Conservation (phyloP, 495 filamentous ascomycete species). For the Gamarada debralockiae region DNA sequence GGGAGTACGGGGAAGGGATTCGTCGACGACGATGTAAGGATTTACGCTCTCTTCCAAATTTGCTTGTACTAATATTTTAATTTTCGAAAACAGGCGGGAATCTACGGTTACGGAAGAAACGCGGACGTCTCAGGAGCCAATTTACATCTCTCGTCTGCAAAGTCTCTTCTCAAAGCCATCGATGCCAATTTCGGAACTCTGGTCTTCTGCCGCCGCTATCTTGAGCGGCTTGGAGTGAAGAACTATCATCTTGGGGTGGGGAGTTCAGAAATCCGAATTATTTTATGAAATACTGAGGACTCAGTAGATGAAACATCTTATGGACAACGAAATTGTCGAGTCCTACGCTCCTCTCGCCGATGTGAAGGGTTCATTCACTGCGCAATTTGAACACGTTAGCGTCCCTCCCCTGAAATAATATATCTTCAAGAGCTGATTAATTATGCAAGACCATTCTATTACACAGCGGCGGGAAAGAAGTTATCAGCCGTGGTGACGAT, state of each 20-base stretch:
- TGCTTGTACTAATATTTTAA: not conserved
- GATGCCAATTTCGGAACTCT: slow-evolving; percentile 88
- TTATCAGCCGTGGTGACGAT: slow-evolving; percentile 87
- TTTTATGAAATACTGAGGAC: not conserved
- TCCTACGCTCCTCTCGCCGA: slow-evolving; percentile 85
- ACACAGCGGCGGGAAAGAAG: slow-evolving; percentile 82
- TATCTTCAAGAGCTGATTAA: not conserved
- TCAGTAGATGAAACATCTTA: slow-evolving; percentile 71
- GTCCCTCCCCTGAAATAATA: slow-evolving; percentile 10
- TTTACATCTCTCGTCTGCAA: slow-evolving; percentile 69
- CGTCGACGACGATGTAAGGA: slow-evolving; percentile 65
- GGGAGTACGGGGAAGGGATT: slow-evolving; percentile 85
- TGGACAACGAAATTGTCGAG: slow-evolving; percentile 80
- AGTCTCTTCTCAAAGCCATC: slow-evolving; percentile 79
- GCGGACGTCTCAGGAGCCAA: slow-evolving; percentile 60
- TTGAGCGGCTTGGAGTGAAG: slow-evolving; percentile 80
- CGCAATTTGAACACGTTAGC: slow-evolving; percentile 91
- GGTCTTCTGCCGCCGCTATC: slow-evolving; percentile 78
- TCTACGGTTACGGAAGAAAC: slow-evolving; percentile 69
- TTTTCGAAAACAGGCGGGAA: slow-evolving; percentile 47
- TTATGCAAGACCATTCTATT: slow-evolving; percentile 71
- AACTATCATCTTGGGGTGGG: slow-evolving; percentile 82
- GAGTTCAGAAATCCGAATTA: not conserved
- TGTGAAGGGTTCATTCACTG: slow-evolving; percentile 93
- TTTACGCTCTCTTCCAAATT: not conserved